These are phyloP conservation scores for Globisporangium takayamanum DNA, from an alignment of 352 stramenopile genomes.

Conservation along the genomic window DNA sequence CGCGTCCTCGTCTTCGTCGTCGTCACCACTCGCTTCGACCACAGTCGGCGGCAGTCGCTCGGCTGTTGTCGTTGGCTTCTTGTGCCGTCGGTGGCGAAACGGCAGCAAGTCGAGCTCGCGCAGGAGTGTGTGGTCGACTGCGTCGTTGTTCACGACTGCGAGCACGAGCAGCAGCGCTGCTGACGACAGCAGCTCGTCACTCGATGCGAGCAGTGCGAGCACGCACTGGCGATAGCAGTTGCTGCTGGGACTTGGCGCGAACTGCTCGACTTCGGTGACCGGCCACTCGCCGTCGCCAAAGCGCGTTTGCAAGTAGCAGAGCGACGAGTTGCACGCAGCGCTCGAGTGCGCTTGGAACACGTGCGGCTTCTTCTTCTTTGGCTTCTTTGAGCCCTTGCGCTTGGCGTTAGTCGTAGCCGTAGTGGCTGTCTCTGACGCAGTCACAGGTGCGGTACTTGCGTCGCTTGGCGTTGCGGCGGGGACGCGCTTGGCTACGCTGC, in stretches of 20 bases:
- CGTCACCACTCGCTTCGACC: conserved; percentile 7
- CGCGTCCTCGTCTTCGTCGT: conserved; percentile 14
- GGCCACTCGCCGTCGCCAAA: conserved; percentile 79
- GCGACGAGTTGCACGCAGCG: conserved; percentile 43
- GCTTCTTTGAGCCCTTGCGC: conserved; percentile 15
- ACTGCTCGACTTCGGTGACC: conserved; percentile 54
- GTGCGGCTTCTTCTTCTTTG: conserved; percentile 14
- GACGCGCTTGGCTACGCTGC: neutral
- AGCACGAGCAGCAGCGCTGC: conserved; percentile 53
- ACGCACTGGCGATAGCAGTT: conserved; percentile 67
- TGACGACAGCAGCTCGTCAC: conserved; percentile 56
- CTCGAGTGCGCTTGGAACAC: conserved; percentile 55
- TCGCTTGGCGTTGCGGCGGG: conserved; percentile 11
- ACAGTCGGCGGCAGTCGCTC: conserved; percentile 4
- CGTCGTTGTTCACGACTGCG: conserved; percentile 57
- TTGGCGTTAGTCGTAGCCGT: conserved; percentile 13
- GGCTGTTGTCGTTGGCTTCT: neutral
- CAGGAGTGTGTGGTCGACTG: conserved; percentile 54
- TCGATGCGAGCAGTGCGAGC: conserved; percentile 51
- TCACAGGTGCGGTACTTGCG: neutral
- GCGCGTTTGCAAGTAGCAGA: conserved; percentile 76
- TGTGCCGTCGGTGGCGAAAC: conserved; percentile 31
- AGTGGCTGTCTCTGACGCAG: neutral
- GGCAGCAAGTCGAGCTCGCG: conserved; percentile 56
- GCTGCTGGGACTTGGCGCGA: conserved; percentile 20